Percentiles rank a stretch among this genome's conserved stretches.
Conservation (phyloP, 75 land plant genomes). For the Sequoia sempervirens region DNA sequence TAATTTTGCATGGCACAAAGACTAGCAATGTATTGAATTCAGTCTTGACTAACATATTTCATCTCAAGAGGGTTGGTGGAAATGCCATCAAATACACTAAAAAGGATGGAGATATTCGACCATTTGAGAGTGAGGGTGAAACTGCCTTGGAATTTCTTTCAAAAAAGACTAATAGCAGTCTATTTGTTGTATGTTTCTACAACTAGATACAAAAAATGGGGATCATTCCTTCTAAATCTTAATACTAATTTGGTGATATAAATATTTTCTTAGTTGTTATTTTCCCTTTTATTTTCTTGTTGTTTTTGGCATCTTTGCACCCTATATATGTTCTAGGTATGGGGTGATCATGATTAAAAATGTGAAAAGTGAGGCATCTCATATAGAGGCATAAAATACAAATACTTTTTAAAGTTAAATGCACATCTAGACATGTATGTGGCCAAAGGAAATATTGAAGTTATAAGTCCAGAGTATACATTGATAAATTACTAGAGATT, state of each 20-base stretch:
- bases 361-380: too few relatives aligned
- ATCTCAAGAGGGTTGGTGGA: conserved; percentile 55
- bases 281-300: not conserved
- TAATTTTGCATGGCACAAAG: conserved; percentile 84
- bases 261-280: not conserved
- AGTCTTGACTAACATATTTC: conserved; percentile 65
- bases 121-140: conserved; percentile 89
- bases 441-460: not conserved
- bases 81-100: conserved; percentile 55
- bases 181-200: conserved; percentile 55
- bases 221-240: not conserved
- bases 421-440: not conserved
- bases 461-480: not conserved
- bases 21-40: conserved; percentile 54
- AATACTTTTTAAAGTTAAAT: too few relatives aligned
- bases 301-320: not conserved
- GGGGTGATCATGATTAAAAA: too few relatives aligned
- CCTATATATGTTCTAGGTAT: not conserved
- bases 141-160: conserved; percentile 84
- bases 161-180: conserved; percentile 82
- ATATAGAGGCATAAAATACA: too few relatives aligned
- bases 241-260: not conserved
- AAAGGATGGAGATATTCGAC: conserved; percentile 71
- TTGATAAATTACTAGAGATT: not conserved
- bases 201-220: not conserved